Percentiles rank a stretch among this genome's conserved stretches.
Evolutionary conservation across 2,329 filamentous ascomycete genomes (phyloP).

Genomic region (Trichoderma semiorbis): DNA sequence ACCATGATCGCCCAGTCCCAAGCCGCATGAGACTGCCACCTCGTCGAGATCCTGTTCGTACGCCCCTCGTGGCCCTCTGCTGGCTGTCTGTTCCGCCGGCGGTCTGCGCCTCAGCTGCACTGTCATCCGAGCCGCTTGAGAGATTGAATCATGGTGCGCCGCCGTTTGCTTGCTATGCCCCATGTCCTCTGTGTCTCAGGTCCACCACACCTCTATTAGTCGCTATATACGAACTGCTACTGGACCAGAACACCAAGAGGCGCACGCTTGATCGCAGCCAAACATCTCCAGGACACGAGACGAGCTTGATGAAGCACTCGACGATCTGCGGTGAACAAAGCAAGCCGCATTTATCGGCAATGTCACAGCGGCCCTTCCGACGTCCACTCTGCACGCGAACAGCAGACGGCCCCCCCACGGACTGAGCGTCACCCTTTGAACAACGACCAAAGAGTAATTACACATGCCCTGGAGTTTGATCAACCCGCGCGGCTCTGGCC

Average conservation of each 20-base stretch:
- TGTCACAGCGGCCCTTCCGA: background rate
- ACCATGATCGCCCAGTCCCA: slow-evolving; percentile 25
- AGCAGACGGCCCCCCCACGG: background rate
- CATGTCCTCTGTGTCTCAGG: slow-evolving; percentile 8
- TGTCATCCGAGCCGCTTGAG: slow-evolving; percentile 18
- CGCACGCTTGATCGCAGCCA: background rate
- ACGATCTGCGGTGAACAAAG: slow-evolving; percentile 16
- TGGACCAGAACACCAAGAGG: slow-evolving; percentile 6
- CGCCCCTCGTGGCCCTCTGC: slow-evolving; percentile 8
- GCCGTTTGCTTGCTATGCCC: slow-evolving; percentile 8
- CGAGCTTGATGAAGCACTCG: background rate
- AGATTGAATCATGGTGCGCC: slow-evolving; percentile 18
- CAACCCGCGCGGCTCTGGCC: background rate
- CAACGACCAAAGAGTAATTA: background rate
- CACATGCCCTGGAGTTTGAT: background rate
- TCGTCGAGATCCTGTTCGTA: slow-evolving; percentile 14
- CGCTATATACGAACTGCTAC: background rate
- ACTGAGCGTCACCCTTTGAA: background rate
- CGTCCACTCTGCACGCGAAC: background rate
- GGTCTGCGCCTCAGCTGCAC: slow-evolving; percentile 20
- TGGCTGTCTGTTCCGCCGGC: slow-evolving; percentile 14
- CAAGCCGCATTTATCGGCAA: background rate
- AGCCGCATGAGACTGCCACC: background rate
- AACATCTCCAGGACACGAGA: background rate
- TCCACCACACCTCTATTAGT: slow-evolving; percentile 19